These are phyloP conservation scores for Pseudevernia furfuracea DNA, from an alignment of 495 filamentous ascomycete genomes.

Conservation along the genomic window DNA sequence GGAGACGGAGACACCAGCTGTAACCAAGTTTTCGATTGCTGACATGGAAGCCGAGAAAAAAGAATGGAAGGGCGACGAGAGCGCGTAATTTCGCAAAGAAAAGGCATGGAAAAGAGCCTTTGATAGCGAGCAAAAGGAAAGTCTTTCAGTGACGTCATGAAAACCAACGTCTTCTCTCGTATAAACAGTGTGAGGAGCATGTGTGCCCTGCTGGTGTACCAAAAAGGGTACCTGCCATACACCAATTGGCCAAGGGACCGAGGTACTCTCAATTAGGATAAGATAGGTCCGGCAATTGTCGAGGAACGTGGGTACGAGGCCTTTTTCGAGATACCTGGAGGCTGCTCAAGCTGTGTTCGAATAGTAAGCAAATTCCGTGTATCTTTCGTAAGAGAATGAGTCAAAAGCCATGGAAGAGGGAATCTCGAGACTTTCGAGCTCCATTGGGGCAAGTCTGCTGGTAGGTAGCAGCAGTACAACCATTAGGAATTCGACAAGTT, in stretches of 20 bases:
- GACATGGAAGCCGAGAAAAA: background rate
- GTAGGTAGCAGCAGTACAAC: background rate
- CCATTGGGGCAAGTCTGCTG: background rate
- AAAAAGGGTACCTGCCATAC: background rate
- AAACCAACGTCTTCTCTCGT: background rate
- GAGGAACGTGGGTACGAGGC: background rate
- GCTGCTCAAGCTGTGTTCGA: background rate
- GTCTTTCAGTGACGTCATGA: background rate
- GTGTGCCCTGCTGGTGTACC: too few relatives aligned
- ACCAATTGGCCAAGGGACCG: background rate
- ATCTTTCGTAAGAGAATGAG: too few relatives aligned
- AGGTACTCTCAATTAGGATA: background rate
- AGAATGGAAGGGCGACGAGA: background rate
- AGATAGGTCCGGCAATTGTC: background rate
- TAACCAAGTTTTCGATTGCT: background rate
- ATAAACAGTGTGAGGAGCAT: background rate
- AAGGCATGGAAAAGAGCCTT: too few relatives aligned
- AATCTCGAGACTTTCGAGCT: background rate
- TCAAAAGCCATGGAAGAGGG: too few relatives aligned
- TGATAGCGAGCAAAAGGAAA: background rate
- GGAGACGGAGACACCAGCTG: background rate
- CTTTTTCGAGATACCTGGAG: background rate
- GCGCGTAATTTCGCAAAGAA: background rate
- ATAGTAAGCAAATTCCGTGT: too few relatives aligned
- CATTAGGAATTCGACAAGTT: too few relatives aligned